Conservation (phyloP, 2,329 filamentous ascomycete genomes). For the Fusarium dlaminii region DNA sequence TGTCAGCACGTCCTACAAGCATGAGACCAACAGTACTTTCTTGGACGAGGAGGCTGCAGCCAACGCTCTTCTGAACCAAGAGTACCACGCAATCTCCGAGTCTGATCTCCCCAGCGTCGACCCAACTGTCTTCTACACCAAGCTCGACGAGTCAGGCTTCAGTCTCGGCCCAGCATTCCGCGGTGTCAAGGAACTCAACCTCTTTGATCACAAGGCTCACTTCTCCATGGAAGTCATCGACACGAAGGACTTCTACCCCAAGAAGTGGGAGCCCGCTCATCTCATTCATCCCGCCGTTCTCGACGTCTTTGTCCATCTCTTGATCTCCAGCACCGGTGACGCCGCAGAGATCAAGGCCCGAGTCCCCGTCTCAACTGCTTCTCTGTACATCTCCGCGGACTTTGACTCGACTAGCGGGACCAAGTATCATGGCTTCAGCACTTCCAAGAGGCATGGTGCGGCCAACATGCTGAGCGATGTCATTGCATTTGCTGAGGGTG, state of each 20-base stretch:
- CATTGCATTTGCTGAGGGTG: neutral
- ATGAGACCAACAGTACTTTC: neutral
- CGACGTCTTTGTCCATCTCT: neutral
- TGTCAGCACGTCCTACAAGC: neutral
- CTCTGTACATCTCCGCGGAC: neutral
- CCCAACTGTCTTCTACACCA: neutral
- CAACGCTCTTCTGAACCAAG: neutral
- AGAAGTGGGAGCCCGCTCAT: neutral
- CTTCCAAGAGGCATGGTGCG: neutral
- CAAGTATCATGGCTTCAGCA: neutral
- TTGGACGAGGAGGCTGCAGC: neutral
- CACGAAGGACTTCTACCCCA: neutral
- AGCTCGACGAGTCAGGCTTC: neutral
- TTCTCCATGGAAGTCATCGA: neutral
- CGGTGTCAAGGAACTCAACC: neutral
- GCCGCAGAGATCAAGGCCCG: neutral
- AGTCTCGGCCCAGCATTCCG: neutral
- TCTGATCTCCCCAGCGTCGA: neutral
- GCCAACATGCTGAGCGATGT: neutral
- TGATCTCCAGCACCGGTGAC: neutral
- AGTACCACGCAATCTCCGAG: neutral
- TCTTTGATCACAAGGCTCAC: neutral
- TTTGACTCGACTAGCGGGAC: neutral
- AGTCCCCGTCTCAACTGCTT: neutral
- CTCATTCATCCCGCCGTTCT: neutral